Conservation (phyloP, 2,329 filamentous ascomycete species). For the Neonectria faginata region DNA sequence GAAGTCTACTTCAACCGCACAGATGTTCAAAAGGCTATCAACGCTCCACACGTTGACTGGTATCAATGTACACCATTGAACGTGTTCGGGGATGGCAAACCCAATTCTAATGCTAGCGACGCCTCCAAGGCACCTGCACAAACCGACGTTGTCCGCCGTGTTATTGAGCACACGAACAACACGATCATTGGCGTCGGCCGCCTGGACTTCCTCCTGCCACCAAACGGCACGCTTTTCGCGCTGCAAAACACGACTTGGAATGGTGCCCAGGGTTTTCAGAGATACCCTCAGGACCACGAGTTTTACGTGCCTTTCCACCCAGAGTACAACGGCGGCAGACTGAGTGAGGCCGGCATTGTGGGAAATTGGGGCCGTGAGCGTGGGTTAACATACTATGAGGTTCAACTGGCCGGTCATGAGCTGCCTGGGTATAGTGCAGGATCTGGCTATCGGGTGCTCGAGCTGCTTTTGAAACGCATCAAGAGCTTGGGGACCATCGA, state of each 20-base stretch:
- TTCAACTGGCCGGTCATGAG: slow-evolving; percentile 73
- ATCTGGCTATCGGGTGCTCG: slow-evolving; percentile 45
- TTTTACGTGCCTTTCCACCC: slow-evolving; percentile 75
- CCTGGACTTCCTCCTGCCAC: slow-evolving; percentile 72
- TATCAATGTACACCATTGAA: slow-evolving; percentile 42
- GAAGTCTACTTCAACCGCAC: slow-evolving; percentile 76
- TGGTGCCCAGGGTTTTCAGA: slow-evolving; percentile 76
- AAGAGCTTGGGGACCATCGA: slow-evolving; percentile 37
- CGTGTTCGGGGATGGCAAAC: slow-evolving; percentile 43
- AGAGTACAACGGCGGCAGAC: slow-evolving; percentile 56
- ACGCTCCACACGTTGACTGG: slow-evolving; percentile 63
- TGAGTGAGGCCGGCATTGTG: slow-evolving; percentile 73
- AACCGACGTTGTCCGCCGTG: slow-evolving; percentile 41
- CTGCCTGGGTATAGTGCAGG: slow-evolving; percentile 46
- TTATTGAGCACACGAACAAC: slow-evolving; percentile 49
- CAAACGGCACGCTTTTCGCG: slow-evolving; percentile 76
- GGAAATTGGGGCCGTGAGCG: slow-evolving; percentile 79
- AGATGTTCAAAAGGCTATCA: slow-evolving; percentile 76
- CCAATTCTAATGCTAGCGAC: slow-evolving; percentile 34
- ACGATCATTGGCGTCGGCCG: slow-evolving; percentile 47
- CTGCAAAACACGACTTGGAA: slow-evolving; percentile 87
- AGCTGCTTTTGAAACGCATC: slow-evolving; percentile 43
- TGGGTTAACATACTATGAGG: slow-evolving; percentile 76
- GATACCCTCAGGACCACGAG: slow-evolving; percentile 57
- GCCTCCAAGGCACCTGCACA: slow-evolving; percentile 36